Percentiles rank a stretch among this genome's conserved stretches.
These are phyloP conservation scores for Nicotiana undulata DNA, from an alignment of 257 asterid genomes.

Conservation along the genomic window DNA sequence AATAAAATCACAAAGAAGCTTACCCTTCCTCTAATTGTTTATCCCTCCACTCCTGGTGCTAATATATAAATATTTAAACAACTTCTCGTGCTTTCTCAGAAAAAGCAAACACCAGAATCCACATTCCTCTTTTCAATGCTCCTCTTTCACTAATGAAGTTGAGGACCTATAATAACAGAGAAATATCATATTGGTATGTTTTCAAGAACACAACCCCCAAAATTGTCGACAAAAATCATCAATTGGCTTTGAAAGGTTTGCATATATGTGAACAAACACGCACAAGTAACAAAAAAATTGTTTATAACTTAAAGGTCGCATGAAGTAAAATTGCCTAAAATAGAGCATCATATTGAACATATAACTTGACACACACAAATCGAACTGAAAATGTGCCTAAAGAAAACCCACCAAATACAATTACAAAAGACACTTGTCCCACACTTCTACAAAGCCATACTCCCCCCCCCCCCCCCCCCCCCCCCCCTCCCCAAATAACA, in stretches of 20 bases:
- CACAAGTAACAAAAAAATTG: constrained; percentile 41
- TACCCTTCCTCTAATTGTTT: constrained; percentile 12
- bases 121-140: constrained; percentile 18
- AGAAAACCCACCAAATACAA: constrained; percentile 14
- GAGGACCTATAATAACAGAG: constrained; percentile 47
- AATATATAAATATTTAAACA: constrained; percentile 11
- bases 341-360: constrained; percentile 30
- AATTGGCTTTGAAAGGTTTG: constrained; percentile 25
- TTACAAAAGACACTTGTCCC: not conserved
- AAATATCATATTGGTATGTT: constrained; percentile 35
- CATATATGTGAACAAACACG: constrained; percentile 26
- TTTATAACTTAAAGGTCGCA: constrained; percentile 22
- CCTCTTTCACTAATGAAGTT: constrained; percentile 27
- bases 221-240: constrained; percentile 44
- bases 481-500: not conserved
- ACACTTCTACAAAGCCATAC: not conserved
- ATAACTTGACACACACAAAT: constrained; percentile 12
- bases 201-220: constrained; percentile 33
- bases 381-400: constrained; percentile 12
- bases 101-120: constrained; percentile 24
- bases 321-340: constrained; percentile 8
- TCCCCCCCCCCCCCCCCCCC: too few species aligned
- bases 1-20: too few species aligned
- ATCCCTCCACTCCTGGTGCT: constrained; percentile 8
- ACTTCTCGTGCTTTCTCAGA: constrained; percentile 15